A percentile compares a stretch with the other conserved stretches of the same genome.
Evolutionary conservation across 441 rosid genomes (phyloP).

Genomic region (Jatropha podagrica): DNA sequence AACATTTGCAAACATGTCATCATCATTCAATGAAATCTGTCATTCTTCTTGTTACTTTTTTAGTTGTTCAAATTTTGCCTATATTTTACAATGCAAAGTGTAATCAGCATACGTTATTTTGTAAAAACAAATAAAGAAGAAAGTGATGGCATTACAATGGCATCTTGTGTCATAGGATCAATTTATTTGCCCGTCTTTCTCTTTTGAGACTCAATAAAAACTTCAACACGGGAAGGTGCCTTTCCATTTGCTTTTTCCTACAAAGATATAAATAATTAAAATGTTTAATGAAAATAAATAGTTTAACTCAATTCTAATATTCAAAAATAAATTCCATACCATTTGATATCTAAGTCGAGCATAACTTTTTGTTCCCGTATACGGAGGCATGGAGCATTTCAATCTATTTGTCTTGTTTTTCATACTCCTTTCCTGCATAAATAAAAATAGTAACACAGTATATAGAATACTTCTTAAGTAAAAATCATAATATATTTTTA

Average conservation of each 20-base stretch:
- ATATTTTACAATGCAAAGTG: background rate
- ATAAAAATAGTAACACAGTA: background rate
- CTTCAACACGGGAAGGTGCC: background rate
- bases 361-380: conserved; percentile 1
- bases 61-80: background rate
- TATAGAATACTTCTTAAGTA: background rate
- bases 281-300: background rate
- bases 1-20: too few species aligned
- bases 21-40: background rate
- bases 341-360: background rate
- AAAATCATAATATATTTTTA: too few species aligned
- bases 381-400: background rate
- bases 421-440: background rate
- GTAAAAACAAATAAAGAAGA: background rate
- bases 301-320: too few species aligned
- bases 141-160: background rate
- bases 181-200: background rate
- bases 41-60: background rate
- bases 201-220: background rate
- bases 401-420: background rate
- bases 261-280: too few species aligned
- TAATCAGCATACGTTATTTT: too few species aligned
- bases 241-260: background rate
- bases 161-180: background rate
- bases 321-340: background rate